Evolutionary conservation across 2,329 filamentous ascomycete species (phyloP).

Genomic region (Ophioceras dolichostomum): DNA sequence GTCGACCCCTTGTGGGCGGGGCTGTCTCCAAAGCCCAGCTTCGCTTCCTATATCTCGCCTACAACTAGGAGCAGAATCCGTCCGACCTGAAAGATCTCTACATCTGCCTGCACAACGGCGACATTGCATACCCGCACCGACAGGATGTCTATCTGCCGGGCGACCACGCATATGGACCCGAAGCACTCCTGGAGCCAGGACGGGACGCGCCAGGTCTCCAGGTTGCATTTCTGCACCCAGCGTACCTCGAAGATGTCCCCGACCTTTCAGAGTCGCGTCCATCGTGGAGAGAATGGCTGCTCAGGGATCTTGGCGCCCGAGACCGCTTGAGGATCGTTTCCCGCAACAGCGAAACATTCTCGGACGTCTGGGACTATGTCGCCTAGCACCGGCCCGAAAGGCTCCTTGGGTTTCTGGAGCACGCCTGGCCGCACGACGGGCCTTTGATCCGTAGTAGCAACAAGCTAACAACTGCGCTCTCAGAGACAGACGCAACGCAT

Average conservation of each 20-base stretch:
- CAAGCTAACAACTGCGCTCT: no score
- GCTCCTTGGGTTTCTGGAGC: constrained; percentile 5
- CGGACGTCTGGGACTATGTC: constrained; percentile 5
- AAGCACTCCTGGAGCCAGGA: constrained; percentile 7
- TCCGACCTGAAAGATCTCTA: neutral
- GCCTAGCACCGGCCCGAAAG: constrained; percentile 8
- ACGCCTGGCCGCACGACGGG: neutral
- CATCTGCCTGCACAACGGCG: neutral
- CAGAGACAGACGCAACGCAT: no score
- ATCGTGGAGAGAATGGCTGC: constrained; percentile 6
- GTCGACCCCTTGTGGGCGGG: no score
- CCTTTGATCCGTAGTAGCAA: no score
- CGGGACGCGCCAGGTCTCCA: constrained; percentile 5
- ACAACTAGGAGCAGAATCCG: neutral
- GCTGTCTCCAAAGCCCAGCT: constrained; percentile 7
- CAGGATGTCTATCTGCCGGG: constrained; percentile 6
- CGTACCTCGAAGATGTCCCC: constrained; percentile 6
- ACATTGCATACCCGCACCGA: neutral
- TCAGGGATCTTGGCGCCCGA: neutral
- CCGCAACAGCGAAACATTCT: neutral
- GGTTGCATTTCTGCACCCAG: constrained; percentile 5
- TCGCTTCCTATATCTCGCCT: constrained; percentile 10
- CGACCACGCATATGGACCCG: constrained; percentile 8
- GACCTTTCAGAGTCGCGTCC: neutral
- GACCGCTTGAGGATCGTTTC: neutral